Evolutionary conservation across 2,329 filamentous ascomycete genomes (phyloP).

Genomic region (Helotiales sp.): DNA sequence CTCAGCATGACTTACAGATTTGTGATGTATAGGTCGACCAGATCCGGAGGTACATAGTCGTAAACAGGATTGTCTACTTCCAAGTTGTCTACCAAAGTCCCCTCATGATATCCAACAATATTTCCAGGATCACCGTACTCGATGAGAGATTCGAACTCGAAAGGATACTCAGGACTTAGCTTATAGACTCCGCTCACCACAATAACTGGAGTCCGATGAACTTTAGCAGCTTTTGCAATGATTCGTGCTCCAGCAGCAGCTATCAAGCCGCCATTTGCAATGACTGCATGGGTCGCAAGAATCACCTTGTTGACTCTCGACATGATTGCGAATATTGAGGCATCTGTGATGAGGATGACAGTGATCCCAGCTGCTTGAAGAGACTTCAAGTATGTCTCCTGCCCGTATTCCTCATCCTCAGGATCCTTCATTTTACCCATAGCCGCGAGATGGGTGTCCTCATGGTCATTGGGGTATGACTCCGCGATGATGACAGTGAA

Average conservation of each 20-base stretch:
- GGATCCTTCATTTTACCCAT: slow-evolving; percentile 55
- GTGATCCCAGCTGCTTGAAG: slow-evolving; percentile 76
- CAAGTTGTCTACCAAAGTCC: slow-evolving; percentile 73
- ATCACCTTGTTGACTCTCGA: slow-evolving; percentile 94
- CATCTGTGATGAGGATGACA: slow-evolving; percentile 82
- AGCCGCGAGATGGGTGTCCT: slow-evolving; percentile 60
- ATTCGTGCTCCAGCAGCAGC: slow-evolving; percentile 81
- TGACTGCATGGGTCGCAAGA: slow-evolving; percentile 80
- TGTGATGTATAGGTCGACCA: slow-evolving; percentile 81
- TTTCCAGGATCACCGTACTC: slow-evolving; percentile 83
- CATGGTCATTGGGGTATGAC: slow-evolving; percentile 68
- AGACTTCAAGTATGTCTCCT: slow-evolving; percentile 69
- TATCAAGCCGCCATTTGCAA: slow-evolving; percentile 84
- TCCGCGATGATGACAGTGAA: slow-evolving; percentile 89
- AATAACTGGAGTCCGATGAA: slow-evolving; percentile 80
- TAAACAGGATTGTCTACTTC: slow-evolving; percentile 78
- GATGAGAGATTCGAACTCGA: slow-evolving; percentile 77
- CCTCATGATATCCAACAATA: slow-evolving; percentile 77
- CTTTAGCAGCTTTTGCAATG: slow-evolving; percentile 81
- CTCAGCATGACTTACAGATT: slow-evolving; percentile 62
- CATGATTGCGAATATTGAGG: slow-evolving; percentile 90
- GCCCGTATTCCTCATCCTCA: slow-evolving; percentile 38
- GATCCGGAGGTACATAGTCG: slow-evolving; percentile 77
- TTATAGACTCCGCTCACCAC: slow-evolving; percentile 92
- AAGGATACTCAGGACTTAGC: slow-evolving; percentile 85